phyloP scores from a whole-genome alignment of 495 filamentous ascomycete genomes.

The Tuber calosporum region DNA sequence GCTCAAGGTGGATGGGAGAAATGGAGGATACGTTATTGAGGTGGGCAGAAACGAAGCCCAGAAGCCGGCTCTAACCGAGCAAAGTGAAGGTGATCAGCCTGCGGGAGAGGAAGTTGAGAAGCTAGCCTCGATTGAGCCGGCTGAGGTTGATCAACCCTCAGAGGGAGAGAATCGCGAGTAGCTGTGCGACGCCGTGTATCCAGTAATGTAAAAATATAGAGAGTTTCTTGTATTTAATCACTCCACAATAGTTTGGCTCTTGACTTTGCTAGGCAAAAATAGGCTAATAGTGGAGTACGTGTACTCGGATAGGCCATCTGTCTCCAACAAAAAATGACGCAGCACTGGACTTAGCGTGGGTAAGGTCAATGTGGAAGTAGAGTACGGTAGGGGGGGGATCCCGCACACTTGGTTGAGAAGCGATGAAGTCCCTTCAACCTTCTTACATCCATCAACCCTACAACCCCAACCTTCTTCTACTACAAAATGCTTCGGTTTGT shows the following conservation, averaged over 20 bases:
- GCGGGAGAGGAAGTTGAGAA: conserved; percentile 20
- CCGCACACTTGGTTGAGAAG: too few relatives aligned
- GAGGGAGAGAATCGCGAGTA: not conserved
- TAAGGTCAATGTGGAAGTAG: too few relatives aligned
- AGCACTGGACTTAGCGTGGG: too few relatives aligned
- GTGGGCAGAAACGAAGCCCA: conserved; percentile 22
- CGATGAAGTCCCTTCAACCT: too few relatives aligned
- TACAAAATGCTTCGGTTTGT: too few relatives aligned
- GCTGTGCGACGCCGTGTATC: not conserved
- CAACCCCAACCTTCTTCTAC: too few relatives aligned
- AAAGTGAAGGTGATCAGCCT: conserved; percentile 16
- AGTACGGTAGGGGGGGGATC: too few relatives aligned
- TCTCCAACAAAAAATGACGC: too few relatives aligned
- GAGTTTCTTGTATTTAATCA: not conserved
- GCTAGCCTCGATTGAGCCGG: not conserved
- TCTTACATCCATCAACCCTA: too few relatives aligned
- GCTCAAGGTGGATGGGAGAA: conserved; percentile 61
- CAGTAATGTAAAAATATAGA: not conserved
- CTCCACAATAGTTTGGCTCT: not conserved
- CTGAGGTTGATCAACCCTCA: not conserved
- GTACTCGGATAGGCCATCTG: too few relatives aligned
- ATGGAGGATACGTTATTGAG: conserved; percentile 50
- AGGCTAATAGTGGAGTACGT: not conserved
- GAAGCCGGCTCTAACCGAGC: conserved; percentile 9
- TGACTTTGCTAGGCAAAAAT: not conserved